Evolutionary conservation across 2,329 filamentous ascomycete species (phyloP).

Genomic region (Scedosporium minutisporum): DNA sequence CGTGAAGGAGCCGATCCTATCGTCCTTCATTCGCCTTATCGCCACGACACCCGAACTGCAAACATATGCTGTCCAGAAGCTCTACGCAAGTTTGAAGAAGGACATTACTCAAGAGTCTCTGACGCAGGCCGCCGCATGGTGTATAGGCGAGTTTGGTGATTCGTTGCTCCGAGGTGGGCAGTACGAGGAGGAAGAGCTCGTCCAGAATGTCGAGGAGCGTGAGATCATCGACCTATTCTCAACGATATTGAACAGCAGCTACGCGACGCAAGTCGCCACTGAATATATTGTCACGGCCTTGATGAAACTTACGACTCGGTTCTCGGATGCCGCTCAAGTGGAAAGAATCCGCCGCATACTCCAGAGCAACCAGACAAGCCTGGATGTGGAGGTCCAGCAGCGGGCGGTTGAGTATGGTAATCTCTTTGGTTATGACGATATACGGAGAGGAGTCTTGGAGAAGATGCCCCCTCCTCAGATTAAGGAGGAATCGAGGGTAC

Average conservation of each 20-base stretch:
- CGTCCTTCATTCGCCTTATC: slow-evolving; percentile 90
- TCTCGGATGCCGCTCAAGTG: slow-evolving; percentile 75
- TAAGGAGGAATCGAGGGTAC: slow-evolving; percentile 83
- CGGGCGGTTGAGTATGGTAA: slow-evolving; percentile 92
- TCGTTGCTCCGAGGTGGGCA: slow-evolving; percentile 78
- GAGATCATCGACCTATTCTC: slow-evolving; percentile 91
- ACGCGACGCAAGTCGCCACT: slow-evolving; percentile 79
- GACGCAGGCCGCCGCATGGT: slow-evolving; percentile 89
- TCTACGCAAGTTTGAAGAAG: slow-evolving; percentile 83
- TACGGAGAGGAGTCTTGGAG: slow-evolving; percentile 82
- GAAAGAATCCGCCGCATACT: slow-evolving; percentile 76
- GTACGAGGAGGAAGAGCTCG: slow-evolving; percentile 88
- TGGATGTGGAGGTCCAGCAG: slow-evolving; percentile 94
- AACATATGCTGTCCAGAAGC: slow-evolving; percentile 91
- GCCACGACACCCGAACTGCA: slow-evolving; percentile 91
- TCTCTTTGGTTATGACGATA: slow-evolving; percentile 81
- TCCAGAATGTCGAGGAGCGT: slow-evolving; percentile 68
- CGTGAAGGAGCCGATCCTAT: slow-evolving; percentile 95
- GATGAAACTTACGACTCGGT: slow-evolving; percentile 87
- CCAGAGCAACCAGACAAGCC: slow-evolving; percentile 67
- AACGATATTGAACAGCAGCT: slow-evolving; percentile 87
- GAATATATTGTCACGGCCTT: slow-evolving; percentile 94
- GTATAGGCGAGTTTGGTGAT: slow-evolving; percentile 94
- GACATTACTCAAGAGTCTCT: slow-evolving; percentile 97
- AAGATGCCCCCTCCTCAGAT: slow-evolving; percentile 98